Evolutionary conservation across 1,284 basidiomycete genomes (phyloP), one percentile per base, ranked within the genome.

Genomic region (Cryptococcus sp.): DNA sequence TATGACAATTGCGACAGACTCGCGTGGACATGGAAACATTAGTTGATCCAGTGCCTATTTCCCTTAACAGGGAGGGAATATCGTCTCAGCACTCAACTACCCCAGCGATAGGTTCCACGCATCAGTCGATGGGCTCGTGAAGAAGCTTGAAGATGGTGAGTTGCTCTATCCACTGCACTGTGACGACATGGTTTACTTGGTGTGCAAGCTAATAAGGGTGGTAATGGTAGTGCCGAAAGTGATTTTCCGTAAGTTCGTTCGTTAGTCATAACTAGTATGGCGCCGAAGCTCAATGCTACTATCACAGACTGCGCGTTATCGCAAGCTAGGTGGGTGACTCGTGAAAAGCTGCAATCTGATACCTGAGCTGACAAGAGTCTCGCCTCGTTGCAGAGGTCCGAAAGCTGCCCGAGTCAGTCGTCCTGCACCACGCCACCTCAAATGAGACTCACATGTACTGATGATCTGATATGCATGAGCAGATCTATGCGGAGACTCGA

Each of bases 401-500:
- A 79, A 79, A 61, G 71, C 77, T 27, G 77, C 77, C 8, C 60
- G 76, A 56, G 76, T 76, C 35, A 56, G 75, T 66, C 10, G 7
- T 13, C 13, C 19, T 27, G 38, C 27, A 11, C 3, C 15, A 22
- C 27, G 15, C 20, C 39, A 5, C 23, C 13, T 27, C 45, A 17
- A 38, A 17, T 16, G 15, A 52, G 17, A n/a, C 38, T 47, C 47
- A n/a, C 23, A 42, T 19, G 19, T 47, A 17, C 16, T 22, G 31
- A 51, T 42, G 35, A 20, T 27, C 27, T 49, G n/a, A 16, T 31
- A 5, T 3, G 17, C n/a, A 19, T 38, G 8, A 61, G 5, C 45
- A 75, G 74, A 76, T 78, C 46, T 80, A 80, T 66, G 68, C 74
- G 38, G 75, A 78, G 60, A 69, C 71, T 6, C 70, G 75, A 20